Conservation (phyloP, 192 early-diverging fungal species). For the Anaeromyces robustus region DNA sequence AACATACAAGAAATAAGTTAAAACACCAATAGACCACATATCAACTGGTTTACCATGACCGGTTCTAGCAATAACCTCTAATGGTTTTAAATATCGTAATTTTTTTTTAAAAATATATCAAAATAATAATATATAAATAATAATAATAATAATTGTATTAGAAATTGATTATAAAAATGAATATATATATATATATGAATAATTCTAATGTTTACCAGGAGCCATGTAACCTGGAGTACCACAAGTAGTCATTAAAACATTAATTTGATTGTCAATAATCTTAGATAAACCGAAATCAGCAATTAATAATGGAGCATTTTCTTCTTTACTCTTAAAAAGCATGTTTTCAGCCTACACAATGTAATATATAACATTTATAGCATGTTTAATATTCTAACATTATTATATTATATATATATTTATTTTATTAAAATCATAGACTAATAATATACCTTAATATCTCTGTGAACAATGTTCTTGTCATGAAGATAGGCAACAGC, state of each 20-base stretch:
- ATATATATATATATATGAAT: too few relatives aligned
- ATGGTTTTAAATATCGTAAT: too few relatives aligned
- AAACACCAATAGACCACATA: slow-evolving; percentile 7
- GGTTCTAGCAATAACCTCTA: slow-evolving; percentile 5
- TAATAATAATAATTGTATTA: too few relatives aligned
- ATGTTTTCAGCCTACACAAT: slow-evolving; percentile 63
- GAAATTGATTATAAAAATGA: too few relatives aligned
- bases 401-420: too few relatives aligned
- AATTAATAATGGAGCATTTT: slow-evolving; percentile 46
- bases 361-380: too few relatives aligned
- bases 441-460: slow-evolving; percentile 15
- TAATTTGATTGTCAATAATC: slow-evolving; percentile 40
- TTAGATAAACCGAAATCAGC: slow-evolving; percentile 73
- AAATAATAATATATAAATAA: too few relatives aligned
- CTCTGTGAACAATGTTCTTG: slow-evolving; percentile 2
- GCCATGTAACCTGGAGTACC: slow-evolving; percentile 52
- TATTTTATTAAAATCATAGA: too few relatives aligned
- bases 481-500: slow-evolving; percentile 3
- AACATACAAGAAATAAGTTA: slow-evolving; percentile 7
- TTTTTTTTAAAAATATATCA: too few relatives aligned
- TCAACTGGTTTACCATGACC: slow-evolving; percentile 9
- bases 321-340: slow-evolving; percentile 41
- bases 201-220: background rate
- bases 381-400: too few relatives aligned
- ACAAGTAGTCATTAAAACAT: slow-evolving; percentile 49